phyloP scores from a whole-genome alignment of 306 rosid genomes.

The Ormosia emarginata region DNA sequence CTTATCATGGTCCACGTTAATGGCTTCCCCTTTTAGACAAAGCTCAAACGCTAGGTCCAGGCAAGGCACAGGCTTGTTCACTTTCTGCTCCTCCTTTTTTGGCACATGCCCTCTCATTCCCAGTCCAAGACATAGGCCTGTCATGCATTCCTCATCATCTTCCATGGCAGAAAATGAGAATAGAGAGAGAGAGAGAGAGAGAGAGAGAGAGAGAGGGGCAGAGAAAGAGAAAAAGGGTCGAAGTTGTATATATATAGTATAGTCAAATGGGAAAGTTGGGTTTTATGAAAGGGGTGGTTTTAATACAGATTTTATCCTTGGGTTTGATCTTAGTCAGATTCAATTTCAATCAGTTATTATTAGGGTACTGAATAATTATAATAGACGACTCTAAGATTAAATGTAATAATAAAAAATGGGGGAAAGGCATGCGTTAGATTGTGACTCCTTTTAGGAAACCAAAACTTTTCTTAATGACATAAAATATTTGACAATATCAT shows the following conservation, averaged over 20 bases:
- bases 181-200: background rate
- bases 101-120: constrained; percentile 47
- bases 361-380: background rate
- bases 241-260: constrained; percentile 24
- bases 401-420: background rate
- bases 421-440: constrained; percentile 40
- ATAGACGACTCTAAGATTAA: background rate
- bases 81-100: constrained; percentile 15
- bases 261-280: constrained; percentile 41
- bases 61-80: constrained; percentile 20
- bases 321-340: constrained; percentile 28
- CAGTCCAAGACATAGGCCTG: constrained; percentile 54
- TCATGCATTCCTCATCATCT: constrained; percentile 43
- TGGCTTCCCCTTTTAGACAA: constrained; percentile 35
- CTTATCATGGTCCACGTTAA: background rate
- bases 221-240: background rate
- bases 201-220: background rate
- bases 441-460: constrained; percentile 52
- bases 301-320: constrained; percentile 36
- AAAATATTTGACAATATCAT: constrained; percentile 20
- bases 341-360: constrained; percentile 40
- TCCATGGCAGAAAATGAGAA: constrained; percentile 39
- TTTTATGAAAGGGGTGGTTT: constrained; percentile 33
- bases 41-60: constrained; percentile 38
- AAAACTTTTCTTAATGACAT: constrained; percentile 25